Conservation (phyloP, 495 filamentous ascomycete species). For the Tuber aestivum region DNA sequence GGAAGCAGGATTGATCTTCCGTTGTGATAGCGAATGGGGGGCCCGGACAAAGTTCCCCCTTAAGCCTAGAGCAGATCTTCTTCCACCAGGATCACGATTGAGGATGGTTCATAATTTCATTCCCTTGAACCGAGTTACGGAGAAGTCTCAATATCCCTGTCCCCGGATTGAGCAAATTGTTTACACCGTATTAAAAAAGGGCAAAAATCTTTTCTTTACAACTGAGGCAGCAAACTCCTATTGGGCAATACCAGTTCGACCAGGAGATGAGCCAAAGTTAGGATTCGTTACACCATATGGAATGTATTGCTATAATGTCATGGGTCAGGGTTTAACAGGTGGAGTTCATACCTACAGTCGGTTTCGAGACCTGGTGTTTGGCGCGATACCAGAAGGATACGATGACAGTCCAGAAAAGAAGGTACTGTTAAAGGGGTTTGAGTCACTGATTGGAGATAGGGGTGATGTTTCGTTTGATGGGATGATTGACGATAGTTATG, state of each 20-base stretch:
- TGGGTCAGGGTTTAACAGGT: neutral
- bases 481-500: neutral
- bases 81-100: too few species aligned
- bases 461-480: neutral
- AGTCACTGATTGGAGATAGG: neutral
- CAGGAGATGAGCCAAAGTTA: neutral
- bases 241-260: neutral
- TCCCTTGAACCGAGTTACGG: neutral
- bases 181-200: neutral
- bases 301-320: too few species aligned
- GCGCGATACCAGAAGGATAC: neutral
- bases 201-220: neutral
- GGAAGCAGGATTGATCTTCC: neutral
- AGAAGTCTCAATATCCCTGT: neutral
- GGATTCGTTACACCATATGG: neutral
- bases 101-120: neutral
- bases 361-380: neutral
- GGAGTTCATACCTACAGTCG: neutral
- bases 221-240: neutral
- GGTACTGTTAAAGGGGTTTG: too few species aligned
- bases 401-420: neutral
- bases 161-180: neutral
- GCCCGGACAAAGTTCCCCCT: neutral
- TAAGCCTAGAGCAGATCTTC: neutral
- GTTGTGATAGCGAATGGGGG: neutral